Evolutionary conservation across 108 stramenopile species (phyloP).

Genomic region (Cyclotella sp.): DNA sequence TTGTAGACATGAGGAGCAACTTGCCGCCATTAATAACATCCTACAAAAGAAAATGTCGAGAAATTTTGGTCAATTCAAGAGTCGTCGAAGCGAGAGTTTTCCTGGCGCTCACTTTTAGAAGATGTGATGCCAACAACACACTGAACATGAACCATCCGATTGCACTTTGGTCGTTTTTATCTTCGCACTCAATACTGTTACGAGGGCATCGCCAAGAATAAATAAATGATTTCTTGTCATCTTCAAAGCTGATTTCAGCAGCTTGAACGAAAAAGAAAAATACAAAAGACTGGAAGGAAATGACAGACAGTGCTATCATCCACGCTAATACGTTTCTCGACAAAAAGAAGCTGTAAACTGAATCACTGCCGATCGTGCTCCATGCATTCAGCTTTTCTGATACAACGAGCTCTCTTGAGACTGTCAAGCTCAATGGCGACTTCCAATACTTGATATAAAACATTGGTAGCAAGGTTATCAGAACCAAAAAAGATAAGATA

Average conservation of each 20-base stretch:
- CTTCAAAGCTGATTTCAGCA: slow-evolving; percentile 5
- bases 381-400: slow-evolving; percentile 1
- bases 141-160: slow-evolving; percentile 14
- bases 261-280: slow-evolving; percentile 20
- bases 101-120: background rate
- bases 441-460: background rate
- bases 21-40: slow-evolving; percentile 24
- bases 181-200: slow-evolving; percentile 13
- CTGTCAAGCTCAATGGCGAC: background rate
- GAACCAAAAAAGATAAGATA: background rate
- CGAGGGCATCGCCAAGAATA: slow-evolving; percentile 32
- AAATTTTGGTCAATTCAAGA: background rate
- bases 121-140: slow-evolving; percentile 16
- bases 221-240: slow-evolving; percentile 13
- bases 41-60: background rate
- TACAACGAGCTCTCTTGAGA: background rate
- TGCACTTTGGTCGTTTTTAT: background rate
- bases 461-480: background rate
- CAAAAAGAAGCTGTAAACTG: slow-evolving; percentile 26
- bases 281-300: slow-evolving; percentile 4
- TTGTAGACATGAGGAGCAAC: slow-evolving; percentile 4
- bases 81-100: background rate
- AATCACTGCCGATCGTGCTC: slow-evolving; percentile 9
- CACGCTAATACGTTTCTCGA: slow-evolving; percentile 10
- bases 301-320: slow-evolving; percentile 11